Evolutionary conservation across 2,329 filamentous ascomycete species (phyloP).

Genomic region (Hymenoscyphus fructigenus): DNA sequence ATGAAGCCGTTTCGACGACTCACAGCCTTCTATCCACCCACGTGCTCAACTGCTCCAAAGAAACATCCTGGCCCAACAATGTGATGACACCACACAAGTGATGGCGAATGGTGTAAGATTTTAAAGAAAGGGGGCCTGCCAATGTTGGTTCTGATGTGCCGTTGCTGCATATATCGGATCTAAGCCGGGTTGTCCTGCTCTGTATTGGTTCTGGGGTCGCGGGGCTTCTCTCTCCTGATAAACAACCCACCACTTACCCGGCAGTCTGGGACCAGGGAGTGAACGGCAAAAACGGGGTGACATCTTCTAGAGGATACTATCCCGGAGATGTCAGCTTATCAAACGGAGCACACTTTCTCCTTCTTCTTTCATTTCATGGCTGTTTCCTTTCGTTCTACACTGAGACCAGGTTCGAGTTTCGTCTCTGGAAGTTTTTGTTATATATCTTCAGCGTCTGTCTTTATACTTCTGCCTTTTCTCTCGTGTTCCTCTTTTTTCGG

Average conservation of each 20-base stretch:
- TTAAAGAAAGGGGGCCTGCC: too few relatives aligned
- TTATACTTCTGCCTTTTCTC: not conserved
- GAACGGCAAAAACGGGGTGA: not conserved
- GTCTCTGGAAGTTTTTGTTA: not conserved
- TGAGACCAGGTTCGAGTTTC: not conserved
- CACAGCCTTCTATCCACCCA: not conserved
- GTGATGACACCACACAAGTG: not conserved
- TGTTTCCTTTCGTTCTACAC: not conserved
- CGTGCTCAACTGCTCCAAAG: not conserved
- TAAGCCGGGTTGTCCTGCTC: not conserved
- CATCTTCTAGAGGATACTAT: not conserved
- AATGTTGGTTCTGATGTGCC: not conserved
- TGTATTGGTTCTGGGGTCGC: not conserved
- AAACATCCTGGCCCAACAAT: not conserved
- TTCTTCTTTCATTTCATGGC: not conserved
- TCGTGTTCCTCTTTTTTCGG: not conserved
- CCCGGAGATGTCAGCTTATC: not conserved
- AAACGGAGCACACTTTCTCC: not conserved
- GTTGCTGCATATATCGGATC: not conserved
- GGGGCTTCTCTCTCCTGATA: not conserved
- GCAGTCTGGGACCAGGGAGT: not conserved
- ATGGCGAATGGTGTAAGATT: not conserved
- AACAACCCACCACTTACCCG: not conserved
- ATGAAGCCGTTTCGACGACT: not conserved
- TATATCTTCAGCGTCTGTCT: not conserved